phyloP scores from a whole-genome alignment of 768 basidiomycete species.

The Tephrocybe sp. region DNA sequence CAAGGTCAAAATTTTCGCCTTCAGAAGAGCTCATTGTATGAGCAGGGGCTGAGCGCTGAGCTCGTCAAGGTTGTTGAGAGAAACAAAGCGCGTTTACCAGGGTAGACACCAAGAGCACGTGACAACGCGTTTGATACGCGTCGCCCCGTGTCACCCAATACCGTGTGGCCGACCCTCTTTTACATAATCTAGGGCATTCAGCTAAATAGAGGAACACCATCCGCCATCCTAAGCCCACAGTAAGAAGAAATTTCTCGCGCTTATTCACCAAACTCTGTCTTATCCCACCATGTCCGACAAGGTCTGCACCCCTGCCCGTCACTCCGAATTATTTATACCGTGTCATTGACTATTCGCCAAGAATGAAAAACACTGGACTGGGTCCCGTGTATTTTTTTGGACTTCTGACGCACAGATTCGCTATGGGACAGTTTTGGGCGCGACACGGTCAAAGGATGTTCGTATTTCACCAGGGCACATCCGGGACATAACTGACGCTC shows the following conservation, averaged over 20 bases:
- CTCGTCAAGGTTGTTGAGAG: conserved; percentile 1
- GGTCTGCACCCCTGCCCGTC: not conserved
- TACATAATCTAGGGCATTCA: conserved; percentile 10
- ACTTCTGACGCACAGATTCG: conserved; percentile 17
- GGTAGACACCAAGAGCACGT: conserved; percentile 14
- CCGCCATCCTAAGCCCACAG: conserved; percentile 3
- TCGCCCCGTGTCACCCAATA: not conserved
- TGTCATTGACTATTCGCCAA: not conserved
- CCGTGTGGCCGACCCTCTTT: not conserved
- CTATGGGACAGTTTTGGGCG: conserved; percentile 22
- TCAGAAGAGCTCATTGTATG: conserved; percentile 70
- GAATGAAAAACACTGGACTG: conserved; percentile 16
- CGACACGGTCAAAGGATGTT: conserved; percentile 18
- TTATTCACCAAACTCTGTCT: not conserved
- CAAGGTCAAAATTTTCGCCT: conserved; percentile 64
- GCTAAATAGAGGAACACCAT: conserved; percentile 1
- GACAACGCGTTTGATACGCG: conserved; percentile 6
- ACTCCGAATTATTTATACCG: not conserved
- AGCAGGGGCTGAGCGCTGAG: not conserved
- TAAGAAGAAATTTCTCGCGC: not conserved
- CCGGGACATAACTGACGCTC: not conserved
- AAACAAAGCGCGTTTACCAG: conserved; percentile 2
- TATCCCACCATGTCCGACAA: conserved; percentile 2
- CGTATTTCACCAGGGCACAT: not conserved
- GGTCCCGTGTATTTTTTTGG: conserved; percentile 24